Conservation (phyloP, 2,329 filamentous ascomycete genomes). For the Orbilia ellipsospora region DNA sequence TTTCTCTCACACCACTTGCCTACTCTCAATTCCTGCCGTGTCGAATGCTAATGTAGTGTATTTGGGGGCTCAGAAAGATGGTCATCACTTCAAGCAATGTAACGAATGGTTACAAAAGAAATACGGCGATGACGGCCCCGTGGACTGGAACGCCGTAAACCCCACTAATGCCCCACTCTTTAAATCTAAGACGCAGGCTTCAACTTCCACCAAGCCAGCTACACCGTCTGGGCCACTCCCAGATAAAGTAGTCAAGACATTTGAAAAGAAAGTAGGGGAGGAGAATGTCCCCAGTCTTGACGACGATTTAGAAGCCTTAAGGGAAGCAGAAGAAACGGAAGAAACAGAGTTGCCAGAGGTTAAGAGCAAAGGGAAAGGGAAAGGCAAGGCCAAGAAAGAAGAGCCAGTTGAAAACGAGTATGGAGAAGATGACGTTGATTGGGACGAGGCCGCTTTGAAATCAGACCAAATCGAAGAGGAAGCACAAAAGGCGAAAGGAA, state of each 20-base stretch:
- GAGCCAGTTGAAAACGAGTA: conserved; percentile 61
- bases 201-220: conserved; percentile 26
- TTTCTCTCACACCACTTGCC: neutral
- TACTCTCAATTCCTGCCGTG: neutral
- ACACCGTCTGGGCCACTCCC: conserved; percentile 1
- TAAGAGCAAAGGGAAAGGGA: conserved; percentile 57
- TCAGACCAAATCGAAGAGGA: conserved; percentile 58
- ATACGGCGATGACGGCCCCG: conserved; percentile 81
- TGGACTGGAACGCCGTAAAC: conserved; percentile 81
- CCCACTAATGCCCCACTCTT: conserved; percentile 46
- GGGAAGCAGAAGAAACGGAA: conserved; percentile 39
- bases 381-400: conserved; percentile 56
- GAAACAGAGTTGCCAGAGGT: conserved; percentile 53
- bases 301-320: conserved; percentile 54
- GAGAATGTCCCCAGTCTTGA: conserved; percentile 28
- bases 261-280: conserved; percentile 28
- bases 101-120: conserved; percentile 84
- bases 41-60: neutral
- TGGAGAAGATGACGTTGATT: conserved; percentile 63
- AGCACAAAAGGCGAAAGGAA: conserved; percentile 28
- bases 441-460: conserved; percentile 50
- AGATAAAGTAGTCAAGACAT: conserved; percentile 18
- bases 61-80: conserved; percentile 70
- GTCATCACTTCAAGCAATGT: conserved; percentile 80
- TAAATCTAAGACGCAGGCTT: conserved; percentile 22